A percentile compares a stretch with the other conserved stretches of the same genome.
Evolutionary conservation across 2,329 filamentous ascomycete genomes (phyloP).

Genomic region (Tolypocladium capitatum): DNA sequence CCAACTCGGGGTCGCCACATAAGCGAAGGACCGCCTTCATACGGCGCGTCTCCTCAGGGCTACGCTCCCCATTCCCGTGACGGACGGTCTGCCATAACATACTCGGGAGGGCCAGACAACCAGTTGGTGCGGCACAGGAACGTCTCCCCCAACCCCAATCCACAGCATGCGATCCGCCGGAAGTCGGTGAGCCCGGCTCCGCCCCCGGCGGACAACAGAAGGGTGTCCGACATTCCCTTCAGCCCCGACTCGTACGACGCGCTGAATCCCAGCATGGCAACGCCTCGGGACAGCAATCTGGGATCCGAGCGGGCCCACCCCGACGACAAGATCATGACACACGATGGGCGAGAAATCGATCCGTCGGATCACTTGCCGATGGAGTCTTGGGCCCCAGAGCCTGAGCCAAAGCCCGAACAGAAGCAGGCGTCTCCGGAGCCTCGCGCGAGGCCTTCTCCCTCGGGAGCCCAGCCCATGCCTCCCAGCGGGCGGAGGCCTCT

Average conservation of each 20-base stretch:
- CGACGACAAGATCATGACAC: slow-evolving; percentile 58
- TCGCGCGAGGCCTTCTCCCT: slow-evolving; percentile 31
- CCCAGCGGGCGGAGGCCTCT: slow-evolving; percentile 37
- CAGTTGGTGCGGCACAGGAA: slow-evolving; percentile 14
- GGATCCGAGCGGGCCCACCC: slow-evolving; percentile 32
- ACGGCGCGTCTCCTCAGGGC: slow-evolving; percentile 14
- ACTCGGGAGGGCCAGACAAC: slow-evolving; percentile 20
- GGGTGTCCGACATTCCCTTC: slow-evolving; percentile 53
- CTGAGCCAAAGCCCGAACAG: slow-evolving; percentile 34
- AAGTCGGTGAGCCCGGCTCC: slow-evolving; percentile 67
- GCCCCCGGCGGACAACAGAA: slow-evolving; percentile 31
- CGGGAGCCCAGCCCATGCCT: slow-evolving; percentile 39
- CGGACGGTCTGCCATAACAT: slow-evolving; percentile 25
- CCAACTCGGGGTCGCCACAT: slow-evolving; percentile 28
- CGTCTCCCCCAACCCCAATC: slow-evolving; percentile 27
- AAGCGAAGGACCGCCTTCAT: slow-evolving; percentile 15
- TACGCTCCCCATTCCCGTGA: slow-evolving; percentile 30
- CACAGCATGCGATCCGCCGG: slow-evolving; percentile 44
- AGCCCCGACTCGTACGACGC: slow-evolving; percentile 64
- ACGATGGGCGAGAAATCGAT: slow-evolving; percentile 65
- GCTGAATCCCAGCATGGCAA: slow-evolving; percentile 46
- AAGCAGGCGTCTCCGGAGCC: slow-evolving; percentile 16
- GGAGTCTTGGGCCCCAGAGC: slow-evolving; percentile 65
- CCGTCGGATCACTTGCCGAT: slow-evolving; percentile 70
- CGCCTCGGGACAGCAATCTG: slow-evolving; percentile 16